Conservation (phyloP, 2,329 filamentous ascomycete species). For the Xylaria sp. region DNA sequence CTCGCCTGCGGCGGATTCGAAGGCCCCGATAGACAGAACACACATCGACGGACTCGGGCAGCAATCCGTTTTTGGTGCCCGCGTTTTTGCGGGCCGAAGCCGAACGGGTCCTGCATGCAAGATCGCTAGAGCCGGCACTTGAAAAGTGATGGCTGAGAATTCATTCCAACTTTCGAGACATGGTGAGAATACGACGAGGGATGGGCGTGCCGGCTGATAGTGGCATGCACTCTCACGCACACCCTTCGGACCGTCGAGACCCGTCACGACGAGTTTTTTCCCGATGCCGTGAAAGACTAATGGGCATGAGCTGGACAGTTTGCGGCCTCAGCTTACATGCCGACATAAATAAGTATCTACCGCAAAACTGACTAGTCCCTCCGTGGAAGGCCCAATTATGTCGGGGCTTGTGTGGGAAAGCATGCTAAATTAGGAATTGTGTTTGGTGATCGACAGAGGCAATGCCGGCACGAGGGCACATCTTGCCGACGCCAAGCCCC, state of each 20-base stretch:
- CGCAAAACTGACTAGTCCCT: no score
- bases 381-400: no score
- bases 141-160: conserved; percentile 13
- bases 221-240: no score
- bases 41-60: background rate
- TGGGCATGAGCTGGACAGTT: no score
- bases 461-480: conserved; percentile 17
- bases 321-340: no score
- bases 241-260: no score
- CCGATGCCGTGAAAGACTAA: no score
- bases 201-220: no score
- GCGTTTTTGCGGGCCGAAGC: conserved; percentile 1
- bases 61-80: background rate
- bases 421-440: background rate
- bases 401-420: no score
- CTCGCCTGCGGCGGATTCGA: conserved; percentile 5
- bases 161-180: background rate
- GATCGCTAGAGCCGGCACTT: conserved; percentile 5
- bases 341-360: no score
- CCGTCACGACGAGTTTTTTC: no score
- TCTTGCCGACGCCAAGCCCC: background rate
- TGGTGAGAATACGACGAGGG: no score
- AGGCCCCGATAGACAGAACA: conserved; percentile 8
- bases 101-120: conserved; percentile 6
- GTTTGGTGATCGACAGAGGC: background rate